Conservation (phyloP, 768 basidiomycete species). For the Pulveroboletus sp. region DNA sequence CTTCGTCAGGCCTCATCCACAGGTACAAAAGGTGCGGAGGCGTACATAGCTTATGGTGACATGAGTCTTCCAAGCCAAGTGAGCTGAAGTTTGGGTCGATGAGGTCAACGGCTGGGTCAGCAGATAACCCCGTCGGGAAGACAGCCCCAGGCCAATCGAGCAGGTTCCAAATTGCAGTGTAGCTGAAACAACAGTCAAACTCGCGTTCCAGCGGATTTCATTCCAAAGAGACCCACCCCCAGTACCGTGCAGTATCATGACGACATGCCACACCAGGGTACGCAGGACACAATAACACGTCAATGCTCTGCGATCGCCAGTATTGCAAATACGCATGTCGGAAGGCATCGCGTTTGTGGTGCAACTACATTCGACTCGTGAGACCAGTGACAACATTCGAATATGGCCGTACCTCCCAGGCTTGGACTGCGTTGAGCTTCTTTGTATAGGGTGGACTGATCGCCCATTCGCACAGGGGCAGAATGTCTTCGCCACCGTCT, state of each 20-base stretch:
- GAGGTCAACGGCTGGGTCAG: slow-evolving; percentile 24
- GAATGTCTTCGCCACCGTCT: slow-evolving; percentile 32
- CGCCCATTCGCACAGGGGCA: slow-evolving; percentile 36
- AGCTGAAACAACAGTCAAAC: slow-evolving; percentile 19
- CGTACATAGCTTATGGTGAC: slow-evolving; percentile 18
- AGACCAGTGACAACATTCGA: not conserved
- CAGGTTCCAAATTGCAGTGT: slow-evolving; percentile 41
- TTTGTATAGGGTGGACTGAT: slow-evolving; percentile 24
- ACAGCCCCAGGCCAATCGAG: slow-evolving; percentile 41
- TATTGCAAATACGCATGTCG: slow-evolving; percentile 32
- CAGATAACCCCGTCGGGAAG: slow-evolving; percentile 39
- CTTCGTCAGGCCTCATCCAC: not conserved
- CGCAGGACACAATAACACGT: slow-evolving; percentile 38
- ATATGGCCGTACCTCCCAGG: slow-evolving; percentile 27
- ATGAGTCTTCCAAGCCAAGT: slow-evolving; percentile 20
- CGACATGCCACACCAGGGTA: slow-evolving; percentile 34
- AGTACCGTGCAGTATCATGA: slow-evolving; percentile 36
- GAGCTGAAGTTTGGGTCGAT: slow-evolving; percentile 3
- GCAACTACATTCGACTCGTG: slow-evolving; percentile 20
- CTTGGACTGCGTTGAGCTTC: slow-evolving; percentile 20
- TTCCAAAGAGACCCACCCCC: slow-evolving; percentile 17
- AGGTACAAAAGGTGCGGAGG: not conserved
- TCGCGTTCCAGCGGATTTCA: not conserved
- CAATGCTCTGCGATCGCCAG: slow-evolving; percentile 36
- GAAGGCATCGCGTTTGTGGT: slow-evolving; percentile 31